Evolutionary conservation across 2,329 filamentous ascomycete genomes (phyloP).

Genomic region (Aspergillus sp.): DNA sequence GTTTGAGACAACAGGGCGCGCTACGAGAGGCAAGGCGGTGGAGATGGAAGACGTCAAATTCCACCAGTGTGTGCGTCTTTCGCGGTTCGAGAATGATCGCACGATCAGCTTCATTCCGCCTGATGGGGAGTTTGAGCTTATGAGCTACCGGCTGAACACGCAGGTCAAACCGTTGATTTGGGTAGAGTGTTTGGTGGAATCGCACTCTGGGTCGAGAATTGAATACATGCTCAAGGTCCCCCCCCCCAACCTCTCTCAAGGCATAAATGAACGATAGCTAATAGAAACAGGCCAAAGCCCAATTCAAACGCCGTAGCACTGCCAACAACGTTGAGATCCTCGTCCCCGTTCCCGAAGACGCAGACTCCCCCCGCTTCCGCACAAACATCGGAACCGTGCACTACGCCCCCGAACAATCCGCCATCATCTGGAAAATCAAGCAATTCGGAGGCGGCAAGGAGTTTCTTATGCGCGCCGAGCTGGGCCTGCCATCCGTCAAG

Average conservation of each 20-base stretch:
- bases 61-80: slow-evolving; percentile 93
- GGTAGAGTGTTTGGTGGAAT: slow-evolving; percentile 97
- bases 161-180: slow-evolving; percentile 98
- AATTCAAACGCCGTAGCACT: slow-evolving; percentile 96
- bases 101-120: slow-evolving; percentile 99
- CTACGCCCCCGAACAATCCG: slow-evolving; percentile 93
- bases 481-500: slow-evolving; percentile 86
- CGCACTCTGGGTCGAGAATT: slow-evolving; percentile 87
- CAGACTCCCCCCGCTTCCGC: slow-evolving; percentile 89
- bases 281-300: slow-evolving; percentile 63
- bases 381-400: slow-evolving; percentile 97
- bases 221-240: slow-evolving; percentile 92
- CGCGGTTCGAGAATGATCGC: slow-evolving; percentile 94
- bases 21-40: slow-evolving; percentile 90
- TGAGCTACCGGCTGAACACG: slow-evolving; percentile 98
- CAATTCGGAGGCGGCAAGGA: slow-evolving; percentile 98
- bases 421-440: slow-evolving; percentile 99
- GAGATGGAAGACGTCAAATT: slow-evolving; percentile 99
- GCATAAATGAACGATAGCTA: background rate
- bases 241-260: background rate
- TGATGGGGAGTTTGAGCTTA: slow-evolving; percentile 97
- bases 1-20: slow-evolving; percentile 95
- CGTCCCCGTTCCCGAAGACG: slow-evolving; percentile 94
- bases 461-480: slow-evolving; percentile 95
- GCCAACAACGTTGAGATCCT: slow-evolving; percentile 99